Base-by-base conservation (phyloP, 1,139 yeast species). In the Pneumocystis wakefieldiae region DNA sequence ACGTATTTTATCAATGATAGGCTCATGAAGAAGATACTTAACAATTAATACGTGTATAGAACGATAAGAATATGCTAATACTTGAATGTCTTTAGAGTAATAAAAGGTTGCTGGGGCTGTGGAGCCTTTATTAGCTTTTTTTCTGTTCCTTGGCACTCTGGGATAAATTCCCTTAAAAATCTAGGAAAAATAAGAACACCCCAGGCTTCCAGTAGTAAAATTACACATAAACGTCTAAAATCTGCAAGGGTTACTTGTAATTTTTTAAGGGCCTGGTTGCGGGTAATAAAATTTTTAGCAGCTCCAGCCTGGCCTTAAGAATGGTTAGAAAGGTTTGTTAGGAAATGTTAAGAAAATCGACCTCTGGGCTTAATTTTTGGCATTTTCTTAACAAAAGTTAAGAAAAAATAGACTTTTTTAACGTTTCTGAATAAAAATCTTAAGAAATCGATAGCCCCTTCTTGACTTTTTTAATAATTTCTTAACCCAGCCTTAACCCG, bases 101-200 rank as follows among this genome's bases (percentile, higher is more conserved):
- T 94, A 92, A 75, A 94, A 94, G 3, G 98, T 94, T 36, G 87
- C 87, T 61, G 96, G 96, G 24, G 95, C 95, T 15, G 97, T 89
- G 29, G 96, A 87, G 32, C 98, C 98, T 76, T 89, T 91, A 76
- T 91, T 92, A 67, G 97, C 97, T 81, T 89, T 91, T 83, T 87
- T 90, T 78, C 90, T 91, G 76, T 88, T 90, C 71, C 94, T 81
- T 62, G 98, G 97, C 74, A 92, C 98, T 74, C 99, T 83, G 64
- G 99, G 99, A 74, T 76, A 77, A 66, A 77, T 76, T 61, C 99
- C 99, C 75, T 92, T 92, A 81, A 92, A 89, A 73, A 92, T 92
- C 81, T 98, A 92, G 72, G 12, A 48, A 24, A 48, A 3, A 92
- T 81, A 73, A 95, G 82, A 77, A 95, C 84, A 80, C 8, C 8